These are phyloP conservation scores for Coniella vitis DNA, from an alignment of 2,329 filamentous ascomycete genomes.

Conservation along the genomic window DNA sequence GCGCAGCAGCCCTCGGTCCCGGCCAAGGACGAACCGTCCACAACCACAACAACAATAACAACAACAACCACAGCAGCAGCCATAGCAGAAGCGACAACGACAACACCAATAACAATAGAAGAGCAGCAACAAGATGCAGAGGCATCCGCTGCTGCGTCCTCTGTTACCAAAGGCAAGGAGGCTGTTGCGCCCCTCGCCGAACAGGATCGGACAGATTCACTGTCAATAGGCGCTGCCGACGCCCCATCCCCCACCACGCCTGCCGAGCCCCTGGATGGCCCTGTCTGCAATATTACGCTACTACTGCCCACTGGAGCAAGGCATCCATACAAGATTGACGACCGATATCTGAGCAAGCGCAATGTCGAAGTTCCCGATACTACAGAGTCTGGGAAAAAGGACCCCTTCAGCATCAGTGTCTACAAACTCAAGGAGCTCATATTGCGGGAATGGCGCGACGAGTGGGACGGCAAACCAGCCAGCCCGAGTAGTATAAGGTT, in stretches of 20 bases:
- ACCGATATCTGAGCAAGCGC: constrained; percentile 74
- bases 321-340: constrained; percentile 86
- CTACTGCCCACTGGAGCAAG: constrained; percentile 74
- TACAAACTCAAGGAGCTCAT: constrained; percentile 94
- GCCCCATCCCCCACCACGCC: constrained; percentile 13
- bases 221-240: constrained; percentile 27
- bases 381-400: constrained; percentile 51
- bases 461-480: constrained; percentile 82
- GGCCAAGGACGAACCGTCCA: constrained; percentile 12
- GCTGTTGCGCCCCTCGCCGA: constrained; percentile 19
- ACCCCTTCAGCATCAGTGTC: constrained; percentile 85
- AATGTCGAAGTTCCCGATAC: constrained; percentile 68
- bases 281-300: constrained; percentile 68
- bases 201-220: constrained; percentile 24
- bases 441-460: constrained; percentile 82
- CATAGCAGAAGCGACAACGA: not conserved
- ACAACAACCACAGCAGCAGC: too few relatives aligned
- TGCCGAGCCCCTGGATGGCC: constrained; percentile 24
- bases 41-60: too few relatives aligned
- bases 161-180: constrained; percentile 24
- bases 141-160: constrained; percentile 9
- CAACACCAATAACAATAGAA: too few relatives aligned
- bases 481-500: constrained; percentile 85
- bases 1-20: constrained; percentile 12
- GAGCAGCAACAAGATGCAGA: constrained; percentile 13